Conservation (phyloP, 345 rosid species). For the Cochlearia excelsa region DNA sequence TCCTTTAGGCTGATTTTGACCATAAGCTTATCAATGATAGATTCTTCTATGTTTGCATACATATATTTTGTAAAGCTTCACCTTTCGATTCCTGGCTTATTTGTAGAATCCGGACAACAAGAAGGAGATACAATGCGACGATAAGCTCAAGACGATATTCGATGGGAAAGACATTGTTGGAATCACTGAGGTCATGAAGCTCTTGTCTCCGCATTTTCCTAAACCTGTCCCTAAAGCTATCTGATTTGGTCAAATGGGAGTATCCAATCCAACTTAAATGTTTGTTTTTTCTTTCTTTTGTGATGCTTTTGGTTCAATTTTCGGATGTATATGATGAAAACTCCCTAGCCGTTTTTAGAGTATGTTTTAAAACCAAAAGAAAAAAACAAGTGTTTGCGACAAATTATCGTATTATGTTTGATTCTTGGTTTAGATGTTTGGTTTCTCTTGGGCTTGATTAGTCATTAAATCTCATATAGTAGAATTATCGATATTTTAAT, state of each 20-base stretch:
- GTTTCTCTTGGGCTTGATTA: no score
- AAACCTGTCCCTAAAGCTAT: constrained; percentile 51
- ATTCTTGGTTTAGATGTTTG: no score
- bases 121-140: constrained; percentile 74
- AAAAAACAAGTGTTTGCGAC: no score
- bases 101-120: constrained; percentile 69
- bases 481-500: no score
- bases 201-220: constrained; percentile 60
- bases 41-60: no score
- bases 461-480: no score
- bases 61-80: no score
- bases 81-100: not conserved
- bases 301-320: constrained; percentile 11
- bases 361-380: no score
- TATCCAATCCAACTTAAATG: not conserved
- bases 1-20: not conserved
- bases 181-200: constrained; percentile 70
- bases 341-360: no score
- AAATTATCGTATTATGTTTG: no score
- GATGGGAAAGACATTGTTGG: constrained; percentile 65
- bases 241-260: constrained; percentile 24
- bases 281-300: not conserved
- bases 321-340: constrained; percentile 19
- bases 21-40: not conserved
- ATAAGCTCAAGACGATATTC: constrained; percentile 66